Conservation (phyloP, 768 basidiomycete species). For the Boletellus ananiceps region DNA sequence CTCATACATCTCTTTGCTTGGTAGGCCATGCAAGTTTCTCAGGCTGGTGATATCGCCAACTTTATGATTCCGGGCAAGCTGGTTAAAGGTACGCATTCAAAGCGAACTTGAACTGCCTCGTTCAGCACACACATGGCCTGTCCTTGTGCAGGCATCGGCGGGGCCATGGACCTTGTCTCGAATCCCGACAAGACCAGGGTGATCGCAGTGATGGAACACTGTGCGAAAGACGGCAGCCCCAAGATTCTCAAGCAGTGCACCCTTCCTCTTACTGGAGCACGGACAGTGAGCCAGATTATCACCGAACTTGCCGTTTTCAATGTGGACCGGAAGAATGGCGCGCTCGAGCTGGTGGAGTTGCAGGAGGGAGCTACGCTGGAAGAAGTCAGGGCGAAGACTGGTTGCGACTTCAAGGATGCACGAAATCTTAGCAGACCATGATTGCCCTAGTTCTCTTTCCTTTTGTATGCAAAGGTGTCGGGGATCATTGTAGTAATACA, state of each 20-base stretch:
- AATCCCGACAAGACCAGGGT: conserved; percentile 95
- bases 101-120: background rate
- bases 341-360: conserved; percentile 71
- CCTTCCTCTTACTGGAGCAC: conserved; percentile 85
- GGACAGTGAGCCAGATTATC: conserved; percentile 85
- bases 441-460: conserved; percentile 3
- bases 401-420: conserved; percentile 59
- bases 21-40: conserved; percentile 93
- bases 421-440: conserved; percentile 45
- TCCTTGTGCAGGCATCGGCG: conserved; percentile 71
- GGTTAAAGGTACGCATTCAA: conserved; percentile 56
- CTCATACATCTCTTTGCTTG: conserved; percentile 2
- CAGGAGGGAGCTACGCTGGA: conserved; percentile 83
- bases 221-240: conserved; percentile 82
- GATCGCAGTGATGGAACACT: conserved; percentile 87
- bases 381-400: conserved; percentile 84
- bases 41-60: conserved; percentile 91
- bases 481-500: conserved; percentile 9
- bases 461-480: background rate
- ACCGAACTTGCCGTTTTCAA: conserved; percentile 91
- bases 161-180: conserved; percentile 94
- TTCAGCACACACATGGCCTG: background rate
- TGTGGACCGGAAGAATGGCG: conserved; percentile 72
- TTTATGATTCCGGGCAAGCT: conserved; percentile 98
- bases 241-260: conserved; percentile 82